Evolutionary conservation across 345 rosid species (phyloP), one percentile per base, ranked within the genome.

Genomic region (Kandelia obovata): DNA sequence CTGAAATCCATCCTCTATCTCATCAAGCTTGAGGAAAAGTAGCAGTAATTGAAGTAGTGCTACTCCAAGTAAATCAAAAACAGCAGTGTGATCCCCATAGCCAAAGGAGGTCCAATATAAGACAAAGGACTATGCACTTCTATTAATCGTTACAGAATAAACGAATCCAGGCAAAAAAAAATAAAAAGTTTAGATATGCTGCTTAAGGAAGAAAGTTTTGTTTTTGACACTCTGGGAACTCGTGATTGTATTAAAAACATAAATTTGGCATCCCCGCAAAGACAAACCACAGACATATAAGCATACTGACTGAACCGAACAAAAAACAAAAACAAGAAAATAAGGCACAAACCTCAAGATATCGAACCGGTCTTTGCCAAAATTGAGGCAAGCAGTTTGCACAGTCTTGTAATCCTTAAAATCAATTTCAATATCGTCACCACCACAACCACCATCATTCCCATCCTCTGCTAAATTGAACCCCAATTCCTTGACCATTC

Each of bases 281-380:
- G 49, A 43, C 49, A 43, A 43, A 43, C 17, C 3, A 43, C 49
- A 43, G 26, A 8, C 17, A 23, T 23, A 56, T 25, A 8, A 8
- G 59, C 34, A 4, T 1, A 19, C 23, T 6, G 32, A 2, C 32
- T 64, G 2, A 59, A 31, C 25, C 13, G 5, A 26, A 10, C 19
- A 7, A 25, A 20, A 64, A 58, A 17, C n/a, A 43, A 71, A 25
- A 37, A 13, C 65, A 52, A 60, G 30, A 59, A 51, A 11, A 73
- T 19, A 68, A 68, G 37, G 28, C 31, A 64, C 87, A 56, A 79
- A 94, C 98, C 98, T 94, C 76, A 94, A 71, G 58, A 91, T 94
- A 80, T 95, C 99, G 53, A 95, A 95, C 62, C 98, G 96, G 83
- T 92, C 97, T 67, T 92, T 95, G 62, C 99, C 99, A 35, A 95